Percentiles rank a stretch among this genome's conserved stretches.
Conservation (phyloP, 2,329 filamentous ascomycete genomes). For the Alternaria metachromatica region DNA sequence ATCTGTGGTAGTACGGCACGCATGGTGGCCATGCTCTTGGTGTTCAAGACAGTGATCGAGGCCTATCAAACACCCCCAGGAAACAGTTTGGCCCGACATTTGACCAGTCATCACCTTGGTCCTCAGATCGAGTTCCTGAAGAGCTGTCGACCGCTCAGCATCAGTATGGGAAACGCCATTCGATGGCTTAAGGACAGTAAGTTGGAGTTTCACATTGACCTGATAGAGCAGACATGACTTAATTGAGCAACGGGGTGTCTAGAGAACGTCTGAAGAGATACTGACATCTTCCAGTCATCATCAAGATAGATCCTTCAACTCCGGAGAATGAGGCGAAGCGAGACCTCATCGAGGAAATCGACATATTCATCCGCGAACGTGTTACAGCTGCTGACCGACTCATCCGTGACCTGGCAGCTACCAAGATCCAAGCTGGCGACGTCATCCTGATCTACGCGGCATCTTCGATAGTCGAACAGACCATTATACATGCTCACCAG, state of each 20-base stretch:
- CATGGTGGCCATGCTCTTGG: slow-evolving; percentile 84
- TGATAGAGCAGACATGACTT: background rate
- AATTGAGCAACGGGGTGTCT: background rate
- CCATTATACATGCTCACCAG: slow-evolving; percentile 73
- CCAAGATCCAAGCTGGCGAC: slow-evolving; percentile 79
- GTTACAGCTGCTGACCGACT: slow-evolving; percentile 86
- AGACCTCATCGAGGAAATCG: slow-evolving; percentile 78
- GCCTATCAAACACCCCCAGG: slow-evolving; percentile 89
- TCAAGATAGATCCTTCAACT: slow-evolving; percentile 84
- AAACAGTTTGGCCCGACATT: slow-evolving; percentile 85
- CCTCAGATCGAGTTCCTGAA: slow-evolving; percentile 95
- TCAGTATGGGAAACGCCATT: slow-evolving; percentile 97
- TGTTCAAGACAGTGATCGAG: slow-evolving; percentile 90
- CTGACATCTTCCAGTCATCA: slow-evolving; percentile 65
- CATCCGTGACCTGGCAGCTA: slow-evolving; percentile 77
- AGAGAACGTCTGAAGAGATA: background rate
- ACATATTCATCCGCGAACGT: slow-evolving; percentile 88
- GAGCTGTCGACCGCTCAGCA: slow-evolving; percentile 92
- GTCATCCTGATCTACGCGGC: slow-evolving; percentile 87
- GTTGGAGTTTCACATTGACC: background rate
- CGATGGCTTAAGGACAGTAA: slow-evolving; percentile 81
- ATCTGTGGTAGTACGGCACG: slow-evolving; percentile 89
- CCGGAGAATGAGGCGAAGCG: slow-evolving; percentile 84
- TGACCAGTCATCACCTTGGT: slow-evolving; percentile 88
- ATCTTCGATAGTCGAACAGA: slow-evolving; percentile 83